Conservation (phyloP, 2,329 filamentous ascomycete species). For the Venturia carpophila region DNA sequence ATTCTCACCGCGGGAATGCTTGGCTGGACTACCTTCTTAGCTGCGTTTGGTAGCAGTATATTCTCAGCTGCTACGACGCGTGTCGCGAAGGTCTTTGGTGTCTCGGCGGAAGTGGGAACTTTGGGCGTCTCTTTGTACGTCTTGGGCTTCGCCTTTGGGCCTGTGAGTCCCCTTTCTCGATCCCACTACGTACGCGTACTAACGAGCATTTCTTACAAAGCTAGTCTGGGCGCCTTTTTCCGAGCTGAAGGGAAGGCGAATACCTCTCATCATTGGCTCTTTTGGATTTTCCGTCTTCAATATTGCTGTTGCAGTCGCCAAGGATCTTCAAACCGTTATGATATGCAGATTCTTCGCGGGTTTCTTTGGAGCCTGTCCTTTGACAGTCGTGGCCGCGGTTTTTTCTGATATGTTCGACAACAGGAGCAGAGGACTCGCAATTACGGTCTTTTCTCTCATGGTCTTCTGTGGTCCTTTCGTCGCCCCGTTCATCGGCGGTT, state of each 20-base stretch:
- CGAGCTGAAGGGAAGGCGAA: conserved; percentile 42
- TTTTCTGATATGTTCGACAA: conserved; percentile 52
- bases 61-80: conserved; percentile 34
- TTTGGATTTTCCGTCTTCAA: conserved; percentile 47
- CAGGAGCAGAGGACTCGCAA: conserved; percentile 33
- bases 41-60: conserved; percentile 54
- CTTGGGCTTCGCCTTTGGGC: conserved; percentile 34
- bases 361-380: conserved; percentile 47
- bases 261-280: conserved; percentile 42
- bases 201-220: conserved; percentile 36
- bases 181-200: neutral
- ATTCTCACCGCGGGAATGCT: conserved; percentile 58
- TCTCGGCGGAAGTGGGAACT: conserved; percentile 27
- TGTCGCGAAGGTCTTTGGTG: conserved; percentile 23
- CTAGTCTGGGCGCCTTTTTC: conserved; percentile 33
- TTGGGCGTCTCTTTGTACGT: conserved; percentile 34
- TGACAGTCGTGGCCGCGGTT: conserved; percentile 47
- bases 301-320: conserved; percentile 41
- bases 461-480: conserved; percentile 47
- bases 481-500: conserved; percentile 49
- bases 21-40: conserved; percentile 63
- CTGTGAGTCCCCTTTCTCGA: neutral
- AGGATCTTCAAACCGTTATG: conserved; percentile 47
- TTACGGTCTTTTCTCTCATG: conserved; percentile 45
- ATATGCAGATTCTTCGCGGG: conserved; percentile 47